Conservation (phyloP, 2,329 filamentous ascomycete genomes). For the Fonsecaea pedrosoi region DNA sequence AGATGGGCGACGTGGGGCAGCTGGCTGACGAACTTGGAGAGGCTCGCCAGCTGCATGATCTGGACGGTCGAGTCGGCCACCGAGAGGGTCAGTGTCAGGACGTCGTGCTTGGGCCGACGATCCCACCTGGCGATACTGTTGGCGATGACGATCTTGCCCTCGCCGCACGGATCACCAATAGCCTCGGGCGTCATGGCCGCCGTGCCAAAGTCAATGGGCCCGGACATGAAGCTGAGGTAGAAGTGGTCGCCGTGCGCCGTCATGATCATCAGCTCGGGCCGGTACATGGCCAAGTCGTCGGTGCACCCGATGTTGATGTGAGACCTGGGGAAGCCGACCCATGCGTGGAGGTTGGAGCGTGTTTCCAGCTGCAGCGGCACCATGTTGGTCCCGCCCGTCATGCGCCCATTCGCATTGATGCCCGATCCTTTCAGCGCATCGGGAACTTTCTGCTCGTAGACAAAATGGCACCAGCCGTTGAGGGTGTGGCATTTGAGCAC, state of each 20-base stretch:
- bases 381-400: constrained; percentile 37
- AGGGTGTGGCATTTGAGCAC: constrained; percentile 24
- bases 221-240: constrained; percentile 37
- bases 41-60: constrained; percentile 7
- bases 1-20: constrained; percentile 1
- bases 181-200: constrained; percentile 27
- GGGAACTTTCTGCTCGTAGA: constrained; percentile 30
- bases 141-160: constrained; percentile 38
- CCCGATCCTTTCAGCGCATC: constrained; percentile 8
- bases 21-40: constrained; percentile 5
- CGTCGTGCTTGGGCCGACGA: constrained; percentile 25
- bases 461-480: constrained; percentile 26
- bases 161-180: constrained; percentile 30
- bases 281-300: constrained; percentile 25
- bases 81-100: constrained; percentile 37
- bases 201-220: constrained; percentile 34
- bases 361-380: constrained; percentile 23
- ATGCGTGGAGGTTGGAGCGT: constrained; percentile 12
- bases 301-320: constrained; percentile 31
- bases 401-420: constrained; percentile 22
- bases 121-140: constrained; percentile 40
- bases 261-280: constrained; percentile 36
- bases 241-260: constrained; percentile 29
- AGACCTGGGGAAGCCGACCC: constrained; percentile 33
- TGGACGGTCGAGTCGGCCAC: constrained; percentile 38